A percentile compares a stretch with the other conserved stretches of the same genome.
Evolutionary conservation across 345 rosid genomes (phyloP).

Genomic region (Eucalyptus shirleyi): DNA sequence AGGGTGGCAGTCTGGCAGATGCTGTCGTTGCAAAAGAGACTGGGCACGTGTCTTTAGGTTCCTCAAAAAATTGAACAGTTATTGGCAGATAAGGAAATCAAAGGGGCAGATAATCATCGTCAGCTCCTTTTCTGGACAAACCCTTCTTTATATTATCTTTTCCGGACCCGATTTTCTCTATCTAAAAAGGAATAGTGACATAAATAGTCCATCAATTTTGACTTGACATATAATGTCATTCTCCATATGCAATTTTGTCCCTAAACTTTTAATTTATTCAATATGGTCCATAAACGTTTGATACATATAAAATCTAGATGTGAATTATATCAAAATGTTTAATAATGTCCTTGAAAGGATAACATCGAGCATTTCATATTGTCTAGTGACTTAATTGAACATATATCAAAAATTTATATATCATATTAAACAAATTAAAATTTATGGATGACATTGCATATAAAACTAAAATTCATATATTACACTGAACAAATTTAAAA

Average conservation of each 20-base stretch:
- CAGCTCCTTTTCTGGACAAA: not conserved
- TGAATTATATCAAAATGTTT: too few relatives aligned
- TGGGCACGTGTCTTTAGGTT: not conserved
- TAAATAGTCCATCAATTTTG: fast-evolving
- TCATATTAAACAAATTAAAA: too few relatives aligned
- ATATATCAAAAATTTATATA: fast-evolving
- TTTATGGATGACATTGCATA: fast-evolving
- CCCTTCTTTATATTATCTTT: not conserved
- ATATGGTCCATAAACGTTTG: fast-evolving
- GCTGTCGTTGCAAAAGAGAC: not conserved
- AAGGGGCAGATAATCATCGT: not conserved
- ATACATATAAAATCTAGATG: fast-evolving
- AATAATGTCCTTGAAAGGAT: too few relatives aligned
- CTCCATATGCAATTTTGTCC: fast-evolving
- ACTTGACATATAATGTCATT: fast-evolving
- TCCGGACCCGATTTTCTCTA: not conserved
- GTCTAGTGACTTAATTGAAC: not conserved
- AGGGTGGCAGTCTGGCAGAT: not conserved
- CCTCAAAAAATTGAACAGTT: not conserved
- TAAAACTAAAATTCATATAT: fast-evolving
- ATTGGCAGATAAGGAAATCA: not conserved
- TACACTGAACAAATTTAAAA: too few relatives aligned
- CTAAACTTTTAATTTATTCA: too few relatives aligned
- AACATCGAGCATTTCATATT: too few relatives aligned
- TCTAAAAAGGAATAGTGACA: fast-evolving